Percentiles rank a stretch among this genome's conserved stretches.
These are phyloP conservation scores for Cicer judaicum DNA, from an alignment of 306 rosid genomes.

Conservation along the genomic window DNA sequence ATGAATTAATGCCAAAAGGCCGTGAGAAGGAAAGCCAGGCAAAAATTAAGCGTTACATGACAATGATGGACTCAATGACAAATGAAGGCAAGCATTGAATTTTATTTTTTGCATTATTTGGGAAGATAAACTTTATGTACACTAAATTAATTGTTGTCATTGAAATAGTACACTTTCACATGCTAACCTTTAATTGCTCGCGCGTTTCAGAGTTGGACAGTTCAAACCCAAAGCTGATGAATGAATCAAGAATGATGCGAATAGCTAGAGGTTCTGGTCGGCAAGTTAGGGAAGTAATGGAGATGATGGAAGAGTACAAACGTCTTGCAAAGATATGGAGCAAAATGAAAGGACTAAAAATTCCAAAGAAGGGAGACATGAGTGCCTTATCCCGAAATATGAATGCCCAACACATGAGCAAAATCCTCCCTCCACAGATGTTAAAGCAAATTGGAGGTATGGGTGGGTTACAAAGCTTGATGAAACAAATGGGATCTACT, in stretches of 20 bases:
- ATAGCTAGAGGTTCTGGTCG: conserved; percentile 87
- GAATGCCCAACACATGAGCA: conserved; percentile 89
- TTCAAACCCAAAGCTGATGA: conserved; percentile 75
- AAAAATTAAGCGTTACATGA: conserved; percentile 89
- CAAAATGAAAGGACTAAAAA: conserved; percentile 83
- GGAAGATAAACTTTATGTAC: conserved; percentile 5
- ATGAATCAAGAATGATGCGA: conserved; percentile 80
- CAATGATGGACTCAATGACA: conserved; percentile 99
- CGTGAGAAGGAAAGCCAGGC: conserved; percentile 91
- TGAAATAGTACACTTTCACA: not conserved
- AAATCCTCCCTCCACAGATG: conserved; percentile 85
- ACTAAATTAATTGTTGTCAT: conserved; percentile 25
- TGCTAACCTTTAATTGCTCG: conserved; percentile 38
- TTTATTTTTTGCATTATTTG: not conserved
- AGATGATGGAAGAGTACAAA: conserved; percentile 90
- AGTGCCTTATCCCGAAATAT: conserved; percentile 72
- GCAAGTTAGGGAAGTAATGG: conserved; percentile 67
- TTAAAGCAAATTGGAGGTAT: conserved; percentile 87
- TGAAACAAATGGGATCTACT: conserved; percentile 81
- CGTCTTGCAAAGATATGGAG: conserved; percentile 82
- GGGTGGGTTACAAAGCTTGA: conserved; percentile 85
- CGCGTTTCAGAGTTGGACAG: conserved; percentile 80
- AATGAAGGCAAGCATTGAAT: conserved; percentile 65
- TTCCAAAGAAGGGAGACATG: conserved; percentile 84
- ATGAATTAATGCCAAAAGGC: conserved; percentile 88